Base-by-base conservation (phyloP, 495 filamentous ascomycete species). In the Daldinia concentrica region DNA sequence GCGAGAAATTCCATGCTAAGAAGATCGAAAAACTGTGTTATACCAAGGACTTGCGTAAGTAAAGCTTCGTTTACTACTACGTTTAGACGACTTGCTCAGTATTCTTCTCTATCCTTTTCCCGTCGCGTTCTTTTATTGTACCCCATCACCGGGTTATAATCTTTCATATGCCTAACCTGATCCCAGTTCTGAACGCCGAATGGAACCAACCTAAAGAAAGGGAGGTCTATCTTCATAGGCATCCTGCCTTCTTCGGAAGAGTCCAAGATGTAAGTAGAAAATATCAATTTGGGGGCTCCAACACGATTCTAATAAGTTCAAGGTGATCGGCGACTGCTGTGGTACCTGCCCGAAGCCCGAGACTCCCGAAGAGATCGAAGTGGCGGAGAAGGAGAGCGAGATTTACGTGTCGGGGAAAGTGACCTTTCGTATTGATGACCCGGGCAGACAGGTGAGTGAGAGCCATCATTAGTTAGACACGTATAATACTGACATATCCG, bases 1-100 rank as follows among this genome's bases (percentile, higher is more conserved):
- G 92, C 8, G 74, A 76, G 4, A 89, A 83, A 62, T 92, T 89
- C 74, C 82, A 91, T 60, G 90, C 91, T 7, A 86, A 85, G 58
- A 91, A 87, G 74, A 93, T 94, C 58, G 91, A 94, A 75, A 92
- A 90, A 69, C 80, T 93, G 0, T 85, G 93, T 34, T 94, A 92
- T 77, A 91, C 90, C 3, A 90, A 90, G 66, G 92, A 95, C 74
- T 76, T 94, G 12, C 82, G 80, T 82, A 71, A 71, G 80, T 71
- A 3, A 6, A 61, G 6, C 1, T 26, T 27, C 22, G 6, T 24
- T 14, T 58, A 39, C 15, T 22, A 8, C 6, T 36, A 14, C 22
- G 3, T 55, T 2, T 14, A 24, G 2, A 22, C n/a, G 11, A 17
- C 17, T 37, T 37, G 15, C 0, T 30, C 29, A 30, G 36, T 58